Percentiles rank a stretch among this genome's conserved stretches.
Evolutionary conservation across 2,329 filamentous ascomycete genomes (phyloP).

Genomic region (Microdochium nivale): DNA sequence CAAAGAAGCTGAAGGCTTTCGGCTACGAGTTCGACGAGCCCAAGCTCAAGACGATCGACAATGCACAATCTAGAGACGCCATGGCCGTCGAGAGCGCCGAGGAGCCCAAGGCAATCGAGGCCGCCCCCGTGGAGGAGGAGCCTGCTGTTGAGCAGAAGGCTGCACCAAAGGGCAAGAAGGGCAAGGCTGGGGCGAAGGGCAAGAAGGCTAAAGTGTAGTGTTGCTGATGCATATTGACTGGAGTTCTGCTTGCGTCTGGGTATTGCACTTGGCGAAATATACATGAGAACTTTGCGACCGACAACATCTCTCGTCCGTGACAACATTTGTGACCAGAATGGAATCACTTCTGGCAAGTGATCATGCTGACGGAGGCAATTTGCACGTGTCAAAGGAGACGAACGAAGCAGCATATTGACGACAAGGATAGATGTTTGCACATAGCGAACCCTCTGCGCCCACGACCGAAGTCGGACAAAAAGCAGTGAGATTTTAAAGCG

Average conservation of each 20-base stretch:
- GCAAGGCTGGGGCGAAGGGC: constrained; percentile 24
- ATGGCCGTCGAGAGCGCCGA: constrained; percentile 26
- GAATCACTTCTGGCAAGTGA: no score
- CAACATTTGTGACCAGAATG: no score
- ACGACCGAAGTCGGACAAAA: constrained; percentile 28
- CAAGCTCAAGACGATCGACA: constrained; percentile 50
- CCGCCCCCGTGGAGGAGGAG: constrained; percentile 19
- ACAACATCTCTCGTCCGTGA: no score
- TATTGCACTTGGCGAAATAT: constrained; percentile 3
- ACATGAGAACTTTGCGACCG: not conserved
- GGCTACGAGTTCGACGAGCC: constrained; percentile 80
- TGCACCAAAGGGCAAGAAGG: constrained; percentile 16
- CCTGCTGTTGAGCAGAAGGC: constrained; percentile 18
- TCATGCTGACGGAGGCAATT: no score
- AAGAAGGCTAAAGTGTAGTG: constrained; percentile 30
- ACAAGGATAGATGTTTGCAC: constrained; percentile 38
- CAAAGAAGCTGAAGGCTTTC: constrained; percentile 65
- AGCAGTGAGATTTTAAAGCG: constrained; percentile 54
- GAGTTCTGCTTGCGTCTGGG: constrained; percentile 3
- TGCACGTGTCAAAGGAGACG: no score
- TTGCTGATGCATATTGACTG: constrained; percentile 6
- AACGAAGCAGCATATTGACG: no score
- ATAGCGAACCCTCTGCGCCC: constrained; percentile 54
- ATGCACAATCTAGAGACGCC: constrained; percentile 23
- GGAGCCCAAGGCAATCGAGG: constrained; percentile 29